Evolutionary conservation across 1,139 yeast species (phyloP).

Genomic region (Lodderomyces pseudojiufengensis): DNA sequence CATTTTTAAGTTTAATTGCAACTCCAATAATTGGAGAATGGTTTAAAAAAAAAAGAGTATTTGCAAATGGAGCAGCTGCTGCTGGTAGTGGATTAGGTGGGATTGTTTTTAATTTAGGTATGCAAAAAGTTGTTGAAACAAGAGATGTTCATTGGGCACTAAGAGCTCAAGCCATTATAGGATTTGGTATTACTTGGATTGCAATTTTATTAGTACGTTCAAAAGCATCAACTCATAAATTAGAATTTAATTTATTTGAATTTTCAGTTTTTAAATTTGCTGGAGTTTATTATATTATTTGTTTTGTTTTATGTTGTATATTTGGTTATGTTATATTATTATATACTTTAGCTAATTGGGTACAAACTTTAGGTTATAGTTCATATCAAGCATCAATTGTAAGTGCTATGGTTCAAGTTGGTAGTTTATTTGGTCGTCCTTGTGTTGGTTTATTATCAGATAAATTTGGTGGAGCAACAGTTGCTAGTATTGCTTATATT

Average conservation of each 20-base stretch:
- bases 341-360: slow-evolving; percentile 44
- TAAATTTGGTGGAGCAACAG: slow-evolving; percentile 35
- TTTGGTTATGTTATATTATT: slow-evolving; percentile 45
- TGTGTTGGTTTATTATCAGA: slow-evolving; percentile 38
- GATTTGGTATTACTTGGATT: slow-evolving; percentile 30
- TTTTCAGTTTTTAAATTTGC: slow-evolving; percentile 21
- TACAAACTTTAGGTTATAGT: slow-evolving; percentile 42
- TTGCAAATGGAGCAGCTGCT: slow-evolving; percentile 56
- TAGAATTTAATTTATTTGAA: slow-evolving; percentile 37
- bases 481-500: slow-evolving; percentile 24
- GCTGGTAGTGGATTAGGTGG: slow-evolving; percentile 68
- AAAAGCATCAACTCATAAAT: slow-evolving; percentile 19
- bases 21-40: slow-evolving; percentile 47
- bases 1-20: slow-evolving; percentile 42
- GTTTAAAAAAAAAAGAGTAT: slow-evolving; percentile 51
- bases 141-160: slow-evolving; percentile 33
- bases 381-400: slow-evolving; percentile 40
- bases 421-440: slow-evolving; percentile 42
- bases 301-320: slow-evolving; percentile 38
- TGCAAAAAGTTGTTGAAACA: slow-evolving; percentile 30
- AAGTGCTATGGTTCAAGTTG: slow-evolving; percentile 44
- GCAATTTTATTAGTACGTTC: slow-evolving; percentile 25
- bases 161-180: slow-evolving; percentile 34
- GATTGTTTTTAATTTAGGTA: slow-evolving; percentile 40
- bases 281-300: slow-evolving; percentile 28